Conservation (phyloP, 208 protist species). For the Balamuthia mandrillaris region DNA sequence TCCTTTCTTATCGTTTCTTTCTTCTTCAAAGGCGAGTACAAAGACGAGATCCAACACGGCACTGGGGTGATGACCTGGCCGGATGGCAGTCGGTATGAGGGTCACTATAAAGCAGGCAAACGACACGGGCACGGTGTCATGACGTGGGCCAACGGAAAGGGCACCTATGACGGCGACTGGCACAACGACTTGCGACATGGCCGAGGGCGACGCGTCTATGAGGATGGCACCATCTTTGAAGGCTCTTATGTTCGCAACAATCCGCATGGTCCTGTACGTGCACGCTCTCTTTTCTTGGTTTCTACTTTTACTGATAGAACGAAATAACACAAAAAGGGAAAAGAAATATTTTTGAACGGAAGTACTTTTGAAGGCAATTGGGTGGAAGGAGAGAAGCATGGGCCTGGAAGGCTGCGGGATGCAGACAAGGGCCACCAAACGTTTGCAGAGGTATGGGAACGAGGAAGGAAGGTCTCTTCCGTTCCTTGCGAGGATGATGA, state of each 20-base stretch:
- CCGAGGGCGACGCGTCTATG: neutral
- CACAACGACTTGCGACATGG: neutral
- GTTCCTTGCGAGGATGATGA: too few species aligned
- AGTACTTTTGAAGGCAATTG: too few species aligned
- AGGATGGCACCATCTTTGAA: neutral
- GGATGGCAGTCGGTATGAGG: neutral
- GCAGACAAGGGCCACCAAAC: too few species aligned
- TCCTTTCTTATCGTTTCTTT: neutral
- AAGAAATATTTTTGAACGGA: too few species aligned
- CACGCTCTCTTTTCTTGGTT: too few species aligned
- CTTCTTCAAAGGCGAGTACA: neutral
- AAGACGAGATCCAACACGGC: neutral
- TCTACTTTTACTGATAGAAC: too few species aligned
- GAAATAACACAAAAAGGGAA: too few species aligned
- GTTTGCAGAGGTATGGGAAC: too few species aligned
- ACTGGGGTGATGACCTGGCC: neutral
- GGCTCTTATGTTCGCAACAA: neutral
- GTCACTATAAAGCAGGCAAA: neutral
- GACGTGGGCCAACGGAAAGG: neutral
- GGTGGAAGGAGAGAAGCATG: too few species aligned
- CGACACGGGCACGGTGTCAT: constrained; percentile 5
- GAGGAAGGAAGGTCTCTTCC: too few species aligned
- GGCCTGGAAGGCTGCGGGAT: too few species aligned
- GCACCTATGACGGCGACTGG: constrained; percentile 8
- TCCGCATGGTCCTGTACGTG: neutral